Base-by-base conservation (phyloP, 306 rosid species). In the apple (Malus domestica) region DNA sequence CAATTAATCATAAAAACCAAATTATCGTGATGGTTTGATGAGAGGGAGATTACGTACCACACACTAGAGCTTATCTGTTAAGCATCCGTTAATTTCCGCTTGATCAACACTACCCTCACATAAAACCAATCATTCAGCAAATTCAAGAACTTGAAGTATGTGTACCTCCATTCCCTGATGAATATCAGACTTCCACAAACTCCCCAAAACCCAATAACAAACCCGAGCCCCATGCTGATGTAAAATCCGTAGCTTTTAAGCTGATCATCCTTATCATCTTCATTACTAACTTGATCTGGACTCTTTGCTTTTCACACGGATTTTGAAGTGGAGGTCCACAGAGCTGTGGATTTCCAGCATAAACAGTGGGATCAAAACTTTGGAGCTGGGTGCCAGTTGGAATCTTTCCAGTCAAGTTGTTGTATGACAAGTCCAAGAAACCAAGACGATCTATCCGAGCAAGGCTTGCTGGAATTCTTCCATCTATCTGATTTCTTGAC, bases 131-230 rank as follows among this genome's bases (percentile, higher is more conserved):
- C 52, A 55, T 33, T 33, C 16, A 7, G 0, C 15, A 0, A 13
- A n/a, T 64, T 67, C 12, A 78, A 14, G 77, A 81, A 80, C 12
- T 3, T 73, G 52, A 61, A 63, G 54, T 75, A 85, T 6, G 73
- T 44, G 3, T 29, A 9, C 46, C 85, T 77, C 82, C 80, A 38
- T 19, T 70, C 49, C 46, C 49, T 46, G 10, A 72, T 70, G 7
- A 65, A 16, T 9, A 74, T 1, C 45, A 82, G 33, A 64, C 75
- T 69, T 14, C 78, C 77, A 57, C 84, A 80, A 38, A 85, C 81
- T 32, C 79, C 85, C 82, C 69, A 80, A 63, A 85, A 86, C 52
- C 86, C 87, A 78, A 33, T 19, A 23, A 1, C 20, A 55, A 33
- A 55, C 1, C 76, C 52, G 38, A 72, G 10, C 8, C 33, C 76